phyloP scores from a whole-genome alignment of 305 asterid genomes.

The Andrographis paniculata region DNA sequence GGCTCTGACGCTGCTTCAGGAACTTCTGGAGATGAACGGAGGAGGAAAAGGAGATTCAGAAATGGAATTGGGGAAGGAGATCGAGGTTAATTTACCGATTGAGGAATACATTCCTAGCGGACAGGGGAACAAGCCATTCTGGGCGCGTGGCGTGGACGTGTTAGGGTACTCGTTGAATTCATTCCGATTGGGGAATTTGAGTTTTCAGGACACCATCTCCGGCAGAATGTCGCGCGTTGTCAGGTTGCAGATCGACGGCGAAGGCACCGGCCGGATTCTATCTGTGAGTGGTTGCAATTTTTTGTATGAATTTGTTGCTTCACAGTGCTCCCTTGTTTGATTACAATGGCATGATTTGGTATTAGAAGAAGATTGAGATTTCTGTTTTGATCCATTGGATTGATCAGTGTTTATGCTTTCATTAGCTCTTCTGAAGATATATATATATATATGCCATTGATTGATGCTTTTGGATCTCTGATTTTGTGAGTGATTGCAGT shows the following conservation, averaged over 20 bases:
- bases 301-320: background rate
- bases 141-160: constrained; percentile 87
- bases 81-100: constrained; percentile 45
- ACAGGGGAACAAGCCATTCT: constrained; percentile 51
- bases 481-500: too few relatives aligned
- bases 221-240: constrained; percentile 52
- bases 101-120: constrained; percentile 67
- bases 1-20: constrained; percentile 47
- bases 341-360: too few relatives aligned
- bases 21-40: constrained; percentile 31
- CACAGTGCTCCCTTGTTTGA: too few relatives aligned
- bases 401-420: too few relatives aligned
- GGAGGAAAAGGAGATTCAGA: constrained; percentile 24
- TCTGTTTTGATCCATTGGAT: too few relatives aligned
- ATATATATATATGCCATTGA: too few relatives aligned
- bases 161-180: constrained; percentile 71
- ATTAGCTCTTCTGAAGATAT: too few relatives aligned
- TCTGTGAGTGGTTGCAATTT: constrained; percentile 50
- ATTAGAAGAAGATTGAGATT: too few relatives aligned
- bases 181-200: constrained; percentile 48
- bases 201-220: constrained; percentile 33
- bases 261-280: constrained; percentile 39
- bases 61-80: background rate
- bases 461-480: too few relatives aligned
- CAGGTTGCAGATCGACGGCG: constrained; percentile 41